Base-by-base conservation (phyloP, 1,284 basidiomycete species). In the Tranzscheliella williamsii region DNA sequence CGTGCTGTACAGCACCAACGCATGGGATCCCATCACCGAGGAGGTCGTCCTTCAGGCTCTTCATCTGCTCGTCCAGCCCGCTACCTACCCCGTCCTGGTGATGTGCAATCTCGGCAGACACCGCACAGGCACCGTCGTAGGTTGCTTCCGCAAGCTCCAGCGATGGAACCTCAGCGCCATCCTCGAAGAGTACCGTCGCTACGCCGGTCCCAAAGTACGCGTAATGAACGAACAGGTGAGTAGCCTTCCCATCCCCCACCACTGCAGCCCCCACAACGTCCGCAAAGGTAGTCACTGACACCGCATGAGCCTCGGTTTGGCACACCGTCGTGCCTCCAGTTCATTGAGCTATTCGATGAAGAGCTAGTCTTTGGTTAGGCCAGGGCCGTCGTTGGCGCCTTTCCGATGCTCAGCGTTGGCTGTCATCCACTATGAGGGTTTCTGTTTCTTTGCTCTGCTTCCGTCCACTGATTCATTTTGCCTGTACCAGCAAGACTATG, bases 281-380 rank as follows among this genome's bases (percentile, higher is more conserved):
- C 18, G 32, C 18, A 11, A 9, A 34, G 11, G 27, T 24, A 15
- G 17, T 20, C 11, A n/a, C 12, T 29, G 32, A 17, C 15, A 18
- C 16, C 17, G 18, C 16, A 17, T 43, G 13, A 15, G 29, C 11
- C 8, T 30, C 36, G 24, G 15, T 20, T 42, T 7, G 20, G 20
- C 18, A 24, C 11, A 15, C 4, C 42, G 23, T 23, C 7, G 37
- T 12, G 9, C 7, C 43, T 17, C 15, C 20, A 83, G 80, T 83
- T 83, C 55, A 83, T 83, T 61, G 82, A 82, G 70, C 76, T 82
- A 23, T 83, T 83, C 49, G 81, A 82, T 54, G 81, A 80, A 38
- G 81, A 82, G 53, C 72, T 82, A 32, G 81, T 82, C 18, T 79
- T 69, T 85, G 80, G 87, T 84, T 56, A 20, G n/a, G n/a, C n/a